These are phyloP conservation scores for Kodamaea jinghongensis DNA, from an alignment of 805 yeast genomes.

Conservation along the genomic window DNA sequence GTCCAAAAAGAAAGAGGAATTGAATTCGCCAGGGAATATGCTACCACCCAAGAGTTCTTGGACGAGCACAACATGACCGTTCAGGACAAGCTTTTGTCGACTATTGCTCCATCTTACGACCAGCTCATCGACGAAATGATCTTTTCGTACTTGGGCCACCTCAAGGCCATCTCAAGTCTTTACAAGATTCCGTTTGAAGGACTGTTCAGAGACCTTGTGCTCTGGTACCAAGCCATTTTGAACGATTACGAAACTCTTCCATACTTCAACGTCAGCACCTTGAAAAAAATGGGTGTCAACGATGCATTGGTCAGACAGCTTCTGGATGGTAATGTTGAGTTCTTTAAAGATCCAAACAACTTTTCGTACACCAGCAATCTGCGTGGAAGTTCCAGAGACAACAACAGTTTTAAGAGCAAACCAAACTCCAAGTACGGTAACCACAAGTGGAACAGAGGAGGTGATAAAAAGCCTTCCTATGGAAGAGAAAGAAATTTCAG, in stretches of 20 bases:
- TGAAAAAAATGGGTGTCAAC: constrained; percentile 6
- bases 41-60: constrained; percentile 15
- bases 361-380: constrained; percentile 6
- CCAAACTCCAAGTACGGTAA: constrained; percentile 3
- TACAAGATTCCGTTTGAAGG: constrained; percentile 22
- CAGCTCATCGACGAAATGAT: constrained; percentile 25
- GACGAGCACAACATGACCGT: constrained; percentile 20
- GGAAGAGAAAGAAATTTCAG: constrained; percentile 4
- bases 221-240: constrained; percentile 19
- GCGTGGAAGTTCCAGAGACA: constrained; percentile 12
- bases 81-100: constrained; percentile 23
- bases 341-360: constrained; percentile 6
- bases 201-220: constrained; percentile 30
- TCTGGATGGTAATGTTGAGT: constrained; percentile 19
- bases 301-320: constrained; percentile 16
- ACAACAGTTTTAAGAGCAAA: constrained; percentile 2
- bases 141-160: constrained; percentile 26
- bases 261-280: background rate
- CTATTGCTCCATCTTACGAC: constrained; percentile 9
- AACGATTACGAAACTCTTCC: constrained; percentile 11
- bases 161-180: constrained; percentile 21
- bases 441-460: constrained; percentile 15
- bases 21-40: constrained; percentile 42
- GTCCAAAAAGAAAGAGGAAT: constrained; percentile 53
- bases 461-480: constrained; percentile 10